These are phyloP conservation scores for Escovopsis sp. DNA, from an alignment of 2,329 filamentous ascomycete species.

Conservation along the genomic window DNA sequence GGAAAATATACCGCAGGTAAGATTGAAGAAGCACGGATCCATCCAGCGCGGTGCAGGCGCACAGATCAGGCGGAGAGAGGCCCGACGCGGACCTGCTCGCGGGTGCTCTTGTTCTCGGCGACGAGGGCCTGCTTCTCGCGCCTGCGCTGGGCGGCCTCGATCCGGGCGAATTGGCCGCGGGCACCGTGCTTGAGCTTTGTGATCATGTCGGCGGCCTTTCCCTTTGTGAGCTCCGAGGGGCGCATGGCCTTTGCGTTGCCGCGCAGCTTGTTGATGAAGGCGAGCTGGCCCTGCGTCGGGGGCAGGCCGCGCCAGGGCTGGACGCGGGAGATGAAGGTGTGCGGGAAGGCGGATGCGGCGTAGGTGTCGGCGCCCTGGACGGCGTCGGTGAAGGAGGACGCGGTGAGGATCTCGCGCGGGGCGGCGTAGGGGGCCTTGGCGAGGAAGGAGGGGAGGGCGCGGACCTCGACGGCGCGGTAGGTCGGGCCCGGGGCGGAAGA, in stretches of 20 bases:
- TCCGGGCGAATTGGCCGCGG: conserved; percentile 42
- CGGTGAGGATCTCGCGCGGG: conserved; percentile 53
- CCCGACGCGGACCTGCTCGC: conserved; percentile 42
- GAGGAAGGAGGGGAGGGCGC: conserved; percentile 27
- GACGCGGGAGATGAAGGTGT: conserved; percentile 47
- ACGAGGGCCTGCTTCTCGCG: conserved; percentile 23
- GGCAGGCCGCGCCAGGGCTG: conserved; percentile 56
- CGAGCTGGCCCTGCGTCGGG: conserved; percentile 51
- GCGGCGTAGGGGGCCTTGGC: conserved; percentile 48
- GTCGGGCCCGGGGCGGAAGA: conserved; percentile 5
- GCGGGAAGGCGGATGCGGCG: conserved; percentile 50
- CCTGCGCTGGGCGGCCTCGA: conserved; percentile 38
- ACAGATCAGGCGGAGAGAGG: conserved; percentile 24
- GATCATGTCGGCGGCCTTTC: conserved; percentile 78
- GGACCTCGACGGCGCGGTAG: conserved; percentile 33
- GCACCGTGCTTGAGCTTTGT: conserved; percentile 81
- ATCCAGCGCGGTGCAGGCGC: too few species aligned
- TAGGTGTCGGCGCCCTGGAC: conserved; percentile 78
- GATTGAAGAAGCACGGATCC: too few species aligned
- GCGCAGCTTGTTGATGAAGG: conserved; percentile 54
- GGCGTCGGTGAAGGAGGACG: conserved; percentile 54
- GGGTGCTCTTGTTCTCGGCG: conserved; percentile 24
- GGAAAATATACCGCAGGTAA: too few species aligned
- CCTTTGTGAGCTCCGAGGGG: conserved; percentile 51
- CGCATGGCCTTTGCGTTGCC: conserved; percentile 37